Evolutionary conservation across 495 filamentous ascomycete genomes (phyloP), one percentile per base, ranked within the genome.

Genomic region (Terfezia boudieri): DNA sequence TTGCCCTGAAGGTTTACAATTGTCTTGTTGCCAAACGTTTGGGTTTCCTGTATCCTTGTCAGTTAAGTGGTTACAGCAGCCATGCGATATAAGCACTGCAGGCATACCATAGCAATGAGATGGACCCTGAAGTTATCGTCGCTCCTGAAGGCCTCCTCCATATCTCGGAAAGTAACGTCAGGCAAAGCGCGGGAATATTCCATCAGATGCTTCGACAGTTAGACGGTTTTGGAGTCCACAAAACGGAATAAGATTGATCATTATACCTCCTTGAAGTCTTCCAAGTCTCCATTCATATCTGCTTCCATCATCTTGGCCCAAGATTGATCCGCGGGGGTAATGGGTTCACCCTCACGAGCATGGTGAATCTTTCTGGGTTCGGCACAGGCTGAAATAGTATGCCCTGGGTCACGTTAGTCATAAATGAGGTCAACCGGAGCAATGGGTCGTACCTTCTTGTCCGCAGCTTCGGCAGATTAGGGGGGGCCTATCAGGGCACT

Each of bases 1-100:
- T 86, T 80, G 20, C 90, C 90, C 58, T 94, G 82, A 9, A 94
- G 73, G 57, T 90, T 79, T 68, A 95, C 84, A 56, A 83, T 76
- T 55, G 78, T 88, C 58, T 82, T 73, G 5, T 79, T 80, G 14
- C 71, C 0, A 71, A 64, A 8, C 81, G 56, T 37, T 77, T 71
- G 11, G 73, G 70, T 56, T 80, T 73, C 75, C 84, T 37, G 22
- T 38, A 41, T 56, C 41, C 49, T 36, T 6, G 51, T 57, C 23
- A 54, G 50, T 55, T 9, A 52, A 53, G 7, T 46, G 35, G 41
- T 1, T 2, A 20, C 10, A 22, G 16, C 9, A n/a, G 37, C 26
- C 16, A 36, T 37, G 36, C 4, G 1, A 8, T 16, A 23, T 11
- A 2, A 14, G 16, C 4, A 53, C 6, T 8, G 36, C 16, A 14